Percentiles rank a stretch among this genome's conserved stretches.
phyloP scores from a whole-genome alignment of 352 stramenopile genomes.

The Phytophthora rubi region DNA sequence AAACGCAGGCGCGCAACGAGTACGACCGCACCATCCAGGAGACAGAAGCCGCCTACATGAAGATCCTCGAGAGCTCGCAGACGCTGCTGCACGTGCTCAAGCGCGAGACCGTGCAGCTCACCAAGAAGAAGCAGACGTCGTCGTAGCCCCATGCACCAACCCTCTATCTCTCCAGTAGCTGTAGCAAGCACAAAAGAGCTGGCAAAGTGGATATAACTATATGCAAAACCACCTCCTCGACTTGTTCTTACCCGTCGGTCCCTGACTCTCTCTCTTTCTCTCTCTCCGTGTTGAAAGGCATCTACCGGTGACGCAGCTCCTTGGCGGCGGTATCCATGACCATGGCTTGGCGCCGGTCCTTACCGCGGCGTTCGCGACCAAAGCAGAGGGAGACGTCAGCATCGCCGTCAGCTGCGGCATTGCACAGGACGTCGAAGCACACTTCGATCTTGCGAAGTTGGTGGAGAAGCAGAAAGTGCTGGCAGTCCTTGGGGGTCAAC shows the following conservation, averaged over 20 bases:
- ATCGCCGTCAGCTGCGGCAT: conserved; percentile 34
- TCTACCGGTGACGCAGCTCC: conserved; percentile 67
- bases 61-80: conserved; percentile 95
- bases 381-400: conserved; percentile 53
- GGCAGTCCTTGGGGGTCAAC: conserved; percentile 47
- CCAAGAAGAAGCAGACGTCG: conserved; percentile 95
- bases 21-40: conserved; percentile 96
- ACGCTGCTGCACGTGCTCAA: conserved; percentile 96
- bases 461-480: conserved; percentile 68
- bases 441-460: conserved; percentile 75
- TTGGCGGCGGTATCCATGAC: conserved; percentile 70
- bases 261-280: not conserved
- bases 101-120: conserved; percentile 93
- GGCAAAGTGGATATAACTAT: conserved; percentile 20
- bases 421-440: conserved; percentile 68
- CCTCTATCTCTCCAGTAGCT: not conserved
- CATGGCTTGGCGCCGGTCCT: conserved; percentile 72
- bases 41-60: conserved; percentile 95
- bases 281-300: not conserved
- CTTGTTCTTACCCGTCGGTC: conserved; percentile 3
- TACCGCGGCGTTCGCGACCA: conserved; percentile 67
- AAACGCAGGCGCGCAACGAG: conserved; percentile 91
- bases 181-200: conserved; percentile 4
- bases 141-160: conserved; percentile 38
- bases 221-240: conserved; percentile 12